Percentiles rank a stretch among this genome's conserved stretches.
phyloP scores from a whole-genome alignment of 208 protist species.

The Trypanosoma boissoni region DNA sequence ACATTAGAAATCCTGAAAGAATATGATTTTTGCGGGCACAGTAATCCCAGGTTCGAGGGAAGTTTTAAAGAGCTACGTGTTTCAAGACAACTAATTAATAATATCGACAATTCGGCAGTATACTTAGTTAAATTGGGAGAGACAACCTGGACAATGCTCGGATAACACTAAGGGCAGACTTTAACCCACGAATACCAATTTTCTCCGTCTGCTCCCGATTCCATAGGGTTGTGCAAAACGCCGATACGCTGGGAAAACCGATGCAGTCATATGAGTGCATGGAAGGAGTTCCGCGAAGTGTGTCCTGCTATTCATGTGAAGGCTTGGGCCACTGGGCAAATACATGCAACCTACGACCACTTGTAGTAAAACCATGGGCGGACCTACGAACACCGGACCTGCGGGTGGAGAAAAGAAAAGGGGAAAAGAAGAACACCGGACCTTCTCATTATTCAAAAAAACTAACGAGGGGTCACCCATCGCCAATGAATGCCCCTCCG shows the following conservation, averaged over 20 bases:
- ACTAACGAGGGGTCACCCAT: no score
- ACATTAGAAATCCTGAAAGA: neutral
- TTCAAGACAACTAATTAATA: neutral
- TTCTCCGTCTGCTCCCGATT: neutral
- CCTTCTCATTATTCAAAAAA: no score
- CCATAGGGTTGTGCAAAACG: neutral
- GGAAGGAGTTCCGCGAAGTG: no score
- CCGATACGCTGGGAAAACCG: neutral
- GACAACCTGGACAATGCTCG: neutral
- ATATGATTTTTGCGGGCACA: neutral
- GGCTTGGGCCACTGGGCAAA: no score
- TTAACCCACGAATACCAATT: neutral
- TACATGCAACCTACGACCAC: no score
- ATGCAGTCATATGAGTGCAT: no score
- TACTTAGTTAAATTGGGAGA: neutral
- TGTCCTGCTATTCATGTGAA: no score
- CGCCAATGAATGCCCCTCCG: no score
- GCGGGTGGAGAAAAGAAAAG: no score
- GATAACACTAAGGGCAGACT: neutral
- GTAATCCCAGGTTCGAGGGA: neutral
- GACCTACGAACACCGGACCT: no score
- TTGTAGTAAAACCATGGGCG: no score
- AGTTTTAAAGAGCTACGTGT: neutral
- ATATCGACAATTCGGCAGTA: neutral
- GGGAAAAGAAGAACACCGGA: no score